Base-by-base conservation (phyloP, 2,329 filamentous ascomycete species). In the Fusarium marasasianum region DNA sequence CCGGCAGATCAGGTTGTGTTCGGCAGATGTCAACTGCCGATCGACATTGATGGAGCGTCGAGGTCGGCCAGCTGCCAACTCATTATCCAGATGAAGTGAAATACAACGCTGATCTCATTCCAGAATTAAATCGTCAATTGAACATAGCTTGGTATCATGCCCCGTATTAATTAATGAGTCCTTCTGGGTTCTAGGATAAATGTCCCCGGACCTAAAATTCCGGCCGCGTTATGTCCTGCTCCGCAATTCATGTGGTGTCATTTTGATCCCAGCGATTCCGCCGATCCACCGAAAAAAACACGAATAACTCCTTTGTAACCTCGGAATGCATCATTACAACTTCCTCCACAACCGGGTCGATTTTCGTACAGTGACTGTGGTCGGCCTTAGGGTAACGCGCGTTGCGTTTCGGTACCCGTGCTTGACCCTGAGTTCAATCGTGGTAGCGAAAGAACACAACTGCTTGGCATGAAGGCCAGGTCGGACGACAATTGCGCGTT, bases 341-440 rank as follows among this genome's bases (percentile, higher is more conserved):
- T 37, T 6, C 18, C 9, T 11, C 20, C 20, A 11, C 2, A 40
- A 13, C 14, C 4, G 5, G 20, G 35, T 26, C 20, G 20, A 18
- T 13, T 54, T 41, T 10, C 3, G 20, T 5, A 17, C 8, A 22
- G 8, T 14, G 22, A 17, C 22, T 29, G 0, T 13, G 24, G 17
- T n/a, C 24, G 10, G 5, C 14, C 6, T 0, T 5, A 18, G 13
- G n/a, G 31, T 53, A 11, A 35, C 22, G 22, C 5, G 4, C 5
- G 4, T 14, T 24, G 31, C 6, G 26, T 33, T 24, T 35, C 35
- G 17, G 15, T 37, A 8, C 17, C 35, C 17, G 35, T 18, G 24
- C 51, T 54, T 13, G 33, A 37, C 15, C 5, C 20, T 4, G 51
- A 54, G 20, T 40, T 40, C 1, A 29, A 13, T 40, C 33, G 35